phyloP scores from a whole-genome alignment of 371 early-diverging fungal genomes.

The Coemansia sp. region DNA sequence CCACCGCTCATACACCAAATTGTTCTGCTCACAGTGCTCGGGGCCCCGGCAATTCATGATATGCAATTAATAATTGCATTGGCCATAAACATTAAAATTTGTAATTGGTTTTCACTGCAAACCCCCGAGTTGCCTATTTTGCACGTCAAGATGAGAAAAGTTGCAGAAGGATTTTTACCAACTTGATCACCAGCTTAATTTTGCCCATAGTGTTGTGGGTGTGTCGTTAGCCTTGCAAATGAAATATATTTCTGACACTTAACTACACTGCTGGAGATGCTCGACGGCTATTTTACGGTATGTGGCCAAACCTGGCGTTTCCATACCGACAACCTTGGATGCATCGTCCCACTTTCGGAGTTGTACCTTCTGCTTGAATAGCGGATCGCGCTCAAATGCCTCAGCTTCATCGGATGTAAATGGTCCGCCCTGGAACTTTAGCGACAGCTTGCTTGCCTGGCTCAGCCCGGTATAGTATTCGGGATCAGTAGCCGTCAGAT shows the following conservation, averaged over 20 bases:
- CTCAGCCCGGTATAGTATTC: conserved; percentile 54
- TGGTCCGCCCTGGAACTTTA: conserved; percentile 60
- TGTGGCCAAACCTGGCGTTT: conserved; percentile 53
- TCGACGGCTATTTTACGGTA: conserved; percentile 53
- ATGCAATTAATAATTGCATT: no score
- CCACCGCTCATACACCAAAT: no score
- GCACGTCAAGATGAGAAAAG: no score
- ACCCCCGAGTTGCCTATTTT: no score
- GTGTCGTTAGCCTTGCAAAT: no score
- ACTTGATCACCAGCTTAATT: no score
- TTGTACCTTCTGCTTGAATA: conserved; percentile 56
- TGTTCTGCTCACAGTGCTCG: no score
- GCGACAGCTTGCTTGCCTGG: conserved; percentile 56
- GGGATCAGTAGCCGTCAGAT: conserved; percentile 54
- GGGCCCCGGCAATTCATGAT: no score
- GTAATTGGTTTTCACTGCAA: no score
- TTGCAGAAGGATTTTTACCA: no score
- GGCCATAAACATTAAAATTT: no score
- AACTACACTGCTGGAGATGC: conserved; percentile 23
- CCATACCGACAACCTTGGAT: conserved; percentile 53
- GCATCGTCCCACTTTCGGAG: conserved; percentile 59
- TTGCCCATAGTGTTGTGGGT: no score
- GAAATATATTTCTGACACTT: neutral
- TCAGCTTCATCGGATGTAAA: conserved; percentile 51
- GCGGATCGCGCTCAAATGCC: conserved; percentile 55